Conservation (phyloP, 2,329 filamentous ascomycete species). For the Escovopsis sp. region DNA sequence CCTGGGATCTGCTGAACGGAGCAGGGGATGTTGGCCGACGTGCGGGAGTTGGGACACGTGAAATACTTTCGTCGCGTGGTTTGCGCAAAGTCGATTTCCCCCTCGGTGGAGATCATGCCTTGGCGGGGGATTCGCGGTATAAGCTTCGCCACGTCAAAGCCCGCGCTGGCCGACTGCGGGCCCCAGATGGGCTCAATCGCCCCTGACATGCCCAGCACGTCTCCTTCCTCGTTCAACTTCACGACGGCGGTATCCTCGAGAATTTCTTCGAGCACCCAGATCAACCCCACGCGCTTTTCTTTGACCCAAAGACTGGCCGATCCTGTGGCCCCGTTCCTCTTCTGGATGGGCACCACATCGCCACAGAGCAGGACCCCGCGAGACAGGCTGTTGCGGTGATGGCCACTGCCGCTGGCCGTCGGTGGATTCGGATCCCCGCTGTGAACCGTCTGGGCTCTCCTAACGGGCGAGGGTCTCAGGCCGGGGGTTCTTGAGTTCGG, state of each 20-base stretch:
- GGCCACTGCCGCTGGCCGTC: slow-evolving; percentile 36
- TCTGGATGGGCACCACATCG: slow-evolving; percentile 95
- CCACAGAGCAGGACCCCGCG: slow-evolving; percentile 85
- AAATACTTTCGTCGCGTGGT: slow-evolving; percentile 62
- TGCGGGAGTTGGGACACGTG: slow-evolving; percentile 64
- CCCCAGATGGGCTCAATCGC: slow-evolving; percentile 81
- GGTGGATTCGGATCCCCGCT: slow-evolving; percentile 38
- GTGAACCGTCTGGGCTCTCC: slow-evolving; percentile 49
- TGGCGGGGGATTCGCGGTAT: slow-evolving; percentile 72
- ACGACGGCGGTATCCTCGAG: slow-evolving; percentile 80
- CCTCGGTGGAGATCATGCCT: slow-evolving; percentile 51
- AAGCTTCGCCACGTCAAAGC: slow-evolving; percentile 61
- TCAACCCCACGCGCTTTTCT: slow-evolving; percentile 82
- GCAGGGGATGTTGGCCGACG: slow-evolving; percentile 62
- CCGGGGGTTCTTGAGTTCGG: slow-evolving; percentile 44
- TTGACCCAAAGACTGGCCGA: slow-evolving; percentile 97
- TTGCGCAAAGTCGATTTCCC: slow-evolving; percentile 64
- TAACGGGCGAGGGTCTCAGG: slow-evolving; percentile 33
- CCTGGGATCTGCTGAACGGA: slow-evolving; percentile 60
- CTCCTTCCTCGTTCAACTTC: slow-evolving; percentile 61
- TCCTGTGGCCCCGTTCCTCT: slow-evolving; percentile 80
- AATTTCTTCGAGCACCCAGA: slow-evolving; percentile 97
- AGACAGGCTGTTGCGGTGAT: slow-evolving; percentile 61
- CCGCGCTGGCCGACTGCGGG: slow-evolving; percentile 46
- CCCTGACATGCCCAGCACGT: slow-evolving; percentile 55